Base-by-base conservation (phyloP, 176 grass and related monocot genomes). In the Chrysopogon serrulatus region DNA sequence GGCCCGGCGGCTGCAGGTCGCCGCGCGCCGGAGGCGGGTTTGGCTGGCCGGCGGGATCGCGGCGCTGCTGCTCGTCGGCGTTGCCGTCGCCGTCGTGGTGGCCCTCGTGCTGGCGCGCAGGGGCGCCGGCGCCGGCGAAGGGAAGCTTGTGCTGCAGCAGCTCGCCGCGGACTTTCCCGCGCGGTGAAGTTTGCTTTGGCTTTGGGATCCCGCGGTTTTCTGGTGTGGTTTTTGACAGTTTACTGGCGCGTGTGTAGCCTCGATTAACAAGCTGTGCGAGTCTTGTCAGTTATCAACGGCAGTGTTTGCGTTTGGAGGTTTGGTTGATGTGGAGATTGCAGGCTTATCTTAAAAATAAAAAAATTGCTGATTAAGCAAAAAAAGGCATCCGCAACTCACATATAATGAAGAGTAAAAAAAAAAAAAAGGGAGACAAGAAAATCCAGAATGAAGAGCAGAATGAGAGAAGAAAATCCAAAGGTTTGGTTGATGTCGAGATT, bases 1-100 rank as follows among this genome's bases (percentile, higher is more conserved):
- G 19, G 94, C 90, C n/a, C 65, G 68, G 19, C 32, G 31, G 60
- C n/a, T 88, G 74, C 89, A 90, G 79, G 82, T 45, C 73, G 87
- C 76, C 28, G 71, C 77, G 21, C 67, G 86, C 23, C 74, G 87
- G 80, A 39, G 87, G 70, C 84, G 83, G 36, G 59, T 63, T 8
- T 94, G 83, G 39, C 28, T 92, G 35, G 70, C 57, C 56, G 78
- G 66, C 48, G 70, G 68, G 8, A 28, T 92, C 44, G 26, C 76
- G 34, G 86, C 82, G 27, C 40, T 90, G 10, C 65, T 95, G 11
- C 77, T 94, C 76, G 64, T 94, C 24, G 80, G 80, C 62, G 75
- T 94, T 2, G 86, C 86, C 54, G 74, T 84, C 36, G 89, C 69
- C 48, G 68, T 84, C 24, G 32, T 81, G 39, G 42, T 79, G 49